These are phyloP conservation scores for Penicillium sp. DNA, from an alignment of 2,329 filamentous ascomycete genomes.

Conservation along the genomic window DNA sequence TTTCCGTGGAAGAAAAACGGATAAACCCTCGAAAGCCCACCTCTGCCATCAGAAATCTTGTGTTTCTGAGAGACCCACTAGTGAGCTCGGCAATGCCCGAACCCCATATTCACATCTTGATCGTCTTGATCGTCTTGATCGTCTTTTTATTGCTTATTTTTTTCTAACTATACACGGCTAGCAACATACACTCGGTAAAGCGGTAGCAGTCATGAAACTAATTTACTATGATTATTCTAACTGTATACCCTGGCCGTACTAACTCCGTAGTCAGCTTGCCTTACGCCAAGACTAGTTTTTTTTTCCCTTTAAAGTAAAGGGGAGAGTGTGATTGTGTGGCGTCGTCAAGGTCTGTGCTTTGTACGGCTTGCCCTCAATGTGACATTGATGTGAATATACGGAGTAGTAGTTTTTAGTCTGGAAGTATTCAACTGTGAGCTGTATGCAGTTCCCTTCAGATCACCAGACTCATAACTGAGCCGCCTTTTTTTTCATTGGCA, in stretches of 20 bases:
- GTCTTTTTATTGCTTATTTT: background rate
- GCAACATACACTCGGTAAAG: background rate
- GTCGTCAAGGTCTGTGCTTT: constrained; percentile 5
- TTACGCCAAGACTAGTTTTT: constrained; percentile 1
- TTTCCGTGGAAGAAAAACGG: background rate
- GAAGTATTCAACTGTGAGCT: too few relatives aligned
- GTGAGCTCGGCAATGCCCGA: constrained; percentile 4
- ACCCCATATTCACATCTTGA: background rate
- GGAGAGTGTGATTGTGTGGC: constrained; percentile 9
- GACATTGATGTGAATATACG: constrained; percentile 1
- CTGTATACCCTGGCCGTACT: background rate
- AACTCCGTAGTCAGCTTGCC: background rate
- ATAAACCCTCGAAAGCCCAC: background rate
- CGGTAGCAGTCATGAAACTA: background rate
- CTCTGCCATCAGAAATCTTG: background rate
- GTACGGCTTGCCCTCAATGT: constrained; percentile 5
- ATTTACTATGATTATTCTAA: background rate
- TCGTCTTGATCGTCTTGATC: background rate
- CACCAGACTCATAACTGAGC: background rate
- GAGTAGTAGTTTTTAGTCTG: background rate
- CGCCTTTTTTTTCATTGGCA: background rate
- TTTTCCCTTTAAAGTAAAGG: background rate
- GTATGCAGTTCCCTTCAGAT: background rate
- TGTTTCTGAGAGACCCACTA: background rate
- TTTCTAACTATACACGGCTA: too few relatives aligned